These are phyloP conservation scores for Botrytis fragariae DNA, from an alignment of 2,329 filamentous ascomycete genomes.

Conservation along the genomic window DNA sequence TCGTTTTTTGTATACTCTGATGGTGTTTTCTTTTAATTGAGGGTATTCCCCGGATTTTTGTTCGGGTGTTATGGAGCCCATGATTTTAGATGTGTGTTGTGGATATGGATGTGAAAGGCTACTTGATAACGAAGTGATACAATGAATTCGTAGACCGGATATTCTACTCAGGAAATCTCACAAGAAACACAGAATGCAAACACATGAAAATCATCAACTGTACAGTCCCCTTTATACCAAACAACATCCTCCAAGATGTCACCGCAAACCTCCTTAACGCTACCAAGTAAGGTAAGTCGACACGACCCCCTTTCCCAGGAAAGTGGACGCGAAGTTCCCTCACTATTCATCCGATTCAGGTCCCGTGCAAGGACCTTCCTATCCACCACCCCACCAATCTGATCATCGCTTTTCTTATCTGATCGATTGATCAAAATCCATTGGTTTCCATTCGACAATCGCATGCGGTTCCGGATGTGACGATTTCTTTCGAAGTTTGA, in stretches of 20 bases:
- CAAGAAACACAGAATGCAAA: neutral
- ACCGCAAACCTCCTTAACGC: neutral
- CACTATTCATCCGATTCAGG: neutral
- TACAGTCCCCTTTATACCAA: neutral
- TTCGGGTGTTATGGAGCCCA: neutral
- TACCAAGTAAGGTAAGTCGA: neutral
- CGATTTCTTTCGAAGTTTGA: neutral
- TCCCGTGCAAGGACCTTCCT: neutral
- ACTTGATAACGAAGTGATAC: neutral
- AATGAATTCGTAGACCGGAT: neutral
- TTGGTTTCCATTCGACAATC: neutral
- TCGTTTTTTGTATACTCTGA: conserved; percentile 4
- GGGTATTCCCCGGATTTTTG: neutral
- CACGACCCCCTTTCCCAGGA: neutral
- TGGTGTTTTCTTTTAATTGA: conserved; percentile 1
- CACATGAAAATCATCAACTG: neutral
- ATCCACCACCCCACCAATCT: neutral
- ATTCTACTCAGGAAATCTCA: neutral
- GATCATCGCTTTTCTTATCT: neutral
- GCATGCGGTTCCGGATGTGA: neutral
- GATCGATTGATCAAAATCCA: neutral
- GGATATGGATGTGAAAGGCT: neutral
- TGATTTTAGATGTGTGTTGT: neutral
- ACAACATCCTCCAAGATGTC: neutral
- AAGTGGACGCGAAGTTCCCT: neutral